These are phyloP conservation scores for Saccharum spontaneum DNA, from an alignment of 176 grass and related monocot genomes.

Conservation along the genomic window DNA sequence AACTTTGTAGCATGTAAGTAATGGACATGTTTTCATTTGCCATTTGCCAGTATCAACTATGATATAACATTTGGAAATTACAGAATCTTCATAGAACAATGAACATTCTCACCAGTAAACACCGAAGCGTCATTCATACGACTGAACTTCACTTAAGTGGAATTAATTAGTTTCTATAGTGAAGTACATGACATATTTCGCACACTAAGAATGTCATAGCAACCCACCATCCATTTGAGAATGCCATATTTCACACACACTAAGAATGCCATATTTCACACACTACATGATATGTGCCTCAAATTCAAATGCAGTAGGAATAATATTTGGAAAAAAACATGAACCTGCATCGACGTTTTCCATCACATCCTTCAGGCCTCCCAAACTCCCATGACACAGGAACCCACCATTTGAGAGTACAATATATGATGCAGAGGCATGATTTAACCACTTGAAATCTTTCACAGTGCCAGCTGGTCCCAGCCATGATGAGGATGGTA, in stretches of 20 bases:
- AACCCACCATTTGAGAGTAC: constrained; percentile 57
- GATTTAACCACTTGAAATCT: constrained; percentile 85
- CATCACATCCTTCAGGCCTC: constrained; percentile 58
- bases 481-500: constrained; percentile 58
- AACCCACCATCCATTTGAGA: neutral
- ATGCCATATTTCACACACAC: too few relatives aligned
- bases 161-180: neutral
- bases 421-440: constrained; percentile 52
- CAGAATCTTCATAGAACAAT: constrained; percentile 14
- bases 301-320: constrained; percentile 8
- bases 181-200: neutral
- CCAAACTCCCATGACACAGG: constrained; percentile 59
- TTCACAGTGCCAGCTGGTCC: constrained; percentile 49
- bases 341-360: constrained; percentile 82
- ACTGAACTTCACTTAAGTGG: constrained; percentile 7
- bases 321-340: constrained; percentile 31
- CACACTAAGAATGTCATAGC: constrained; percentile 3
- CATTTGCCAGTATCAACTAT: neutral
- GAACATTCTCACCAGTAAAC: constrained; percentile 5
- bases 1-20: constrained; percentile 12
- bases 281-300: neutral
- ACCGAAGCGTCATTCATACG: neutral
- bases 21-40: neutral
- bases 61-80: constrained; percentile 14
- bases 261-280: too few relatives aligned